A percentile compares a stretch with the other conserved stretches of the same genome.
Conservation (phyloP, 345 rosid genomes). For the Brassica juncea region DNA sequence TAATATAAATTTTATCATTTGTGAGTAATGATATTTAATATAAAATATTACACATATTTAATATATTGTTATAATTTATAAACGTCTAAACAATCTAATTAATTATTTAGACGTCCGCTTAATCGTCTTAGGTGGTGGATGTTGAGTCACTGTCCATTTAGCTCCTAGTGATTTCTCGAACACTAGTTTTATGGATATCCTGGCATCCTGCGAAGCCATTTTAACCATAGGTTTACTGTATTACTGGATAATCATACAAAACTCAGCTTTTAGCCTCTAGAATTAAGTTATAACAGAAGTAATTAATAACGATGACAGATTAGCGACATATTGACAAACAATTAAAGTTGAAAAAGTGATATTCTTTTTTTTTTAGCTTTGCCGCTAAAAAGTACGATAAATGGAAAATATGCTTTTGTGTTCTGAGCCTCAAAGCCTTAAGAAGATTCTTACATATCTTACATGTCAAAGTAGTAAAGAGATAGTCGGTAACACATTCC, state of each 20-base stretch:
- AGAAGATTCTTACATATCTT: slow-evolving; percentile 42
- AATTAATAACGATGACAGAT: neutral
- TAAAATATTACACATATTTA: no score
- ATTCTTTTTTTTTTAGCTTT: slow-evolving; percentile 33
- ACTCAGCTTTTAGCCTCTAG: slow-evolving; percentile 16
- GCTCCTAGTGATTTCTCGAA: no score
- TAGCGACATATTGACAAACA: neutral
- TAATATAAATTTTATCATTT: no score
- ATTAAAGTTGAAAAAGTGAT: slow-evolving; percentile 31
- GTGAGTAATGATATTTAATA: no score
- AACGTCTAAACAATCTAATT: no score
- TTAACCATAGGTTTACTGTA: neutral
- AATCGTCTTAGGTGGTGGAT: no score
- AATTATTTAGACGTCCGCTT: no score
- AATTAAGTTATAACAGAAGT: neutral
- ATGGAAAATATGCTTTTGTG: slow-evolving; percentile 40
- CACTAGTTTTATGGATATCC: neutral
- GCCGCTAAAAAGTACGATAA: slow-evolving; percentile 40
- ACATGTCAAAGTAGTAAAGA: slow-evolving; percentile 30
- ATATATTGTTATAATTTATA: no score
- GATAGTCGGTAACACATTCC: slow-evolving; percentile 44
- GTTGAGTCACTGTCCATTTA: no score
- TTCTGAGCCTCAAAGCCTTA: slow-evolving; percentile 39
- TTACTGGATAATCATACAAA: slow-evolving; percentile 27
- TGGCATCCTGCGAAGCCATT: neutral